Base-by-base conservation (phyloP, 1,284 basidiomycete species). In the Omphalotus olearius region DNA sequence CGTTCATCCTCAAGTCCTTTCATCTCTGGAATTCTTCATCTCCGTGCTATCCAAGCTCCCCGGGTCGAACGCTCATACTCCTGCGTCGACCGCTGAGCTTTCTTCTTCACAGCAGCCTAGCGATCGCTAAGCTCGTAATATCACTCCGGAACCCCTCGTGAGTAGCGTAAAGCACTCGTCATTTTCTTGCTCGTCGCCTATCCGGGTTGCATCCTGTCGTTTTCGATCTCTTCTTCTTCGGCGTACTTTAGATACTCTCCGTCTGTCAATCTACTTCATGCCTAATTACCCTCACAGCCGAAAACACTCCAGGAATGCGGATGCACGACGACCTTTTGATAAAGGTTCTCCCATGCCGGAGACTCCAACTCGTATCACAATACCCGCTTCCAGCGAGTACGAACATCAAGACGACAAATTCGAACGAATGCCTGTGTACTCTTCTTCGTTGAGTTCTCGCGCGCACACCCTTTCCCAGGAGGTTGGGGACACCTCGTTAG, bases 291-390 rank as follows among this genome's bases (percentile, higher is more conserved):
- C 52, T 28, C 42, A 39, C 42, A 36, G 35, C 44, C 51, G 51
- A 45, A 53, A 50, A 35, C 48, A 36, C 36, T 33, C 44, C 42
- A 47, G 39, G 20, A 45, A 42, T 28, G 14, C 43, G 7, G 23
- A 51, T 23, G 30, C 35, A 38, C 42, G 43, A 7, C 25, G 43
- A n/a, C 25, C n/a, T 25, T 25, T 7, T n/a, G 54, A 52, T 10
- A 55, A 52, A 38, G 47, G 37, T 23, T 38, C 47, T 43, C 26
- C 41, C 30, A 52, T 46, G 23, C 53, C 53, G 2, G 50, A 52
- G 38, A 52, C 57, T 37, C 57, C 57, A 9, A 58, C 57, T 37
- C 55, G 55, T 25, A 56, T 58, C 46, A 56, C 57, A 13, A 52
- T 58, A 48, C 57, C 55, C 37, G 17, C 44, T 42, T 53, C 52